phyloP scores from a whole-genome alignment of 2,329 filamentous ascomycete species.

The Penicillium sp. region DNA sequence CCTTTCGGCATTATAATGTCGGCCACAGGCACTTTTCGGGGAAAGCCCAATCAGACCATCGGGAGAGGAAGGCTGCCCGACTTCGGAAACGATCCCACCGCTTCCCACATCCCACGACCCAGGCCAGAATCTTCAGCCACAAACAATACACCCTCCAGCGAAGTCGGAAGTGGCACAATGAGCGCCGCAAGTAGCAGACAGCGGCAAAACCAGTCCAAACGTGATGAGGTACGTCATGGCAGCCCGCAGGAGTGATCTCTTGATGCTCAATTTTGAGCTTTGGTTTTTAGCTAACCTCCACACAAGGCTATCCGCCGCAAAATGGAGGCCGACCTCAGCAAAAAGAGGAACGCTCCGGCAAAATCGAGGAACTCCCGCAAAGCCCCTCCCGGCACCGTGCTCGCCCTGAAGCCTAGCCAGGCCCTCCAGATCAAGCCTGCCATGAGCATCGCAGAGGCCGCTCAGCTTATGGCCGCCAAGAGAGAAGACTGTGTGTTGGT shows the following conservation, averaged over 20 bases:
- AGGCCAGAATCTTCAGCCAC: slow-evolving; percentile 52
- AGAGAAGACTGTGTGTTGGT: slow-evolving; percentile 96
- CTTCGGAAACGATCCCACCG: slow-evolving; percentile 51
- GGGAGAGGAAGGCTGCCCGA: slow-evolving; percentile 52
- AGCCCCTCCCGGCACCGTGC: slow-evolving; percentile 91
- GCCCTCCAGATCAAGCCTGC: slow-evolving; percentile 96
- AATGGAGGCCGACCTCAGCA: slow-evolving; percentile 95
- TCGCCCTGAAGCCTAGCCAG: slow-evolving; percentile 90
- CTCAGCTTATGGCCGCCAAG: slow-evolving; percentile 98
- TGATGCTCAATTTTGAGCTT: neutral
- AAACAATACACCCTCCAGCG: slow-evolving; percentile 42
- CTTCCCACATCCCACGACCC: slow-evolving; percentile 61
- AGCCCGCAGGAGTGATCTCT: slow-evolving; percentile 1
- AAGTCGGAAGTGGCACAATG: slow-evolving; percentile 65
- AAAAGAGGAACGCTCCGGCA: slow-evolving; percentile 81
- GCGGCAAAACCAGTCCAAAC: slow-evolving; percentile 91
- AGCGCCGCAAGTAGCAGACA: slow-evolving; percentile 87
- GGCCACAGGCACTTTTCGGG: slow-evolving; percentile 58
- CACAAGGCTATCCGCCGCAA: slow-evolving; percentile 87
- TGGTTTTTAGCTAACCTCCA: slow-evolving; percentile 1
- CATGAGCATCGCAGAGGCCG: slow-evolving; percentile 91
- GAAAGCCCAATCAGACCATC: slow-evolving; percentile 55
- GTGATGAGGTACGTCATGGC: slow-evolving; percentile 78
- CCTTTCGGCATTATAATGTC: slow-evolving; percentile 51
- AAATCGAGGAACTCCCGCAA: slow-evolving; percentile 84